Evolutionary conservation across 768 basidiomycete species (phyloP).

Genomic region (Filobasidium wieringae): DNA sequence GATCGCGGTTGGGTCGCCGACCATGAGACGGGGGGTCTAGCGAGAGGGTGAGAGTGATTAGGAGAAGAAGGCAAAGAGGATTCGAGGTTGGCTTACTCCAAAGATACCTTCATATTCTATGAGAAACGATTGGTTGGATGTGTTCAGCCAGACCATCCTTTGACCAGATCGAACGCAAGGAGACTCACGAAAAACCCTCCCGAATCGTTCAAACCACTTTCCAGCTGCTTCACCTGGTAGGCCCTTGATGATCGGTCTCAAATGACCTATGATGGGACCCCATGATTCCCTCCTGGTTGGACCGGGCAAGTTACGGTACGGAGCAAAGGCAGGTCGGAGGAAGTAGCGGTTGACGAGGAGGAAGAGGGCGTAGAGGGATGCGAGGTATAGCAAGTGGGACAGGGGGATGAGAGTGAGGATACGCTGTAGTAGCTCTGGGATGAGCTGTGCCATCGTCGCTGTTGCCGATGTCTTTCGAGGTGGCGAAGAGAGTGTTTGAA

Average conservation of each 20-base stretch:
- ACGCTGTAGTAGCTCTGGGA: too few relatives aligned
- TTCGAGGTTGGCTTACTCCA: constrained; percentile 46
- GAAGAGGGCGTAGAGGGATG: not conserved
- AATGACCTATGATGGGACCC: not conserved
- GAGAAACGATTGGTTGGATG: not conserved
- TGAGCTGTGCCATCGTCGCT: not conserved
- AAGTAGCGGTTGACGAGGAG: not conserved
- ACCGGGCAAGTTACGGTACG: not conserved
- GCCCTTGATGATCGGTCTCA: not conserved
- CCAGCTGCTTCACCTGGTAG: constrained; percentile 18
- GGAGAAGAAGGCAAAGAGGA: constrained; percentile 37
- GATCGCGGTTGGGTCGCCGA: constrained; percentile 65
- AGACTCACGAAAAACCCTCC: constrained; percentile 8
- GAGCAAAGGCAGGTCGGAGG: not conserved
- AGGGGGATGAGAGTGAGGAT: not conserved
- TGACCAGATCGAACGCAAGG: not conserved
- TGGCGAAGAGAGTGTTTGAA: not conserved
- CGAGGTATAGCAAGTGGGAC: not conserved
- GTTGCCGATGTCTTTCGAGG: not conserved
- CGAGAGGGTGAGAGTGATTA: not conserved
- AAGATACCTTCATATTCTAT: constrained; percentile 15
- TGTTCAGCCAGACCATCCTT: not conserved
- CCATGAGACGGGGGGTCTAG: constrained; percentile 66
- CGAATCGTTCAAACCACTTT: constrained; percentile 26
- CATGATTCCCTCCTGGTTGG: not conserved